These are phyloP conservation scores for Auricularia sp. DNA, from an alignment of 768 basidiomycete genomes.

Conservation along the genomic window DNA sequence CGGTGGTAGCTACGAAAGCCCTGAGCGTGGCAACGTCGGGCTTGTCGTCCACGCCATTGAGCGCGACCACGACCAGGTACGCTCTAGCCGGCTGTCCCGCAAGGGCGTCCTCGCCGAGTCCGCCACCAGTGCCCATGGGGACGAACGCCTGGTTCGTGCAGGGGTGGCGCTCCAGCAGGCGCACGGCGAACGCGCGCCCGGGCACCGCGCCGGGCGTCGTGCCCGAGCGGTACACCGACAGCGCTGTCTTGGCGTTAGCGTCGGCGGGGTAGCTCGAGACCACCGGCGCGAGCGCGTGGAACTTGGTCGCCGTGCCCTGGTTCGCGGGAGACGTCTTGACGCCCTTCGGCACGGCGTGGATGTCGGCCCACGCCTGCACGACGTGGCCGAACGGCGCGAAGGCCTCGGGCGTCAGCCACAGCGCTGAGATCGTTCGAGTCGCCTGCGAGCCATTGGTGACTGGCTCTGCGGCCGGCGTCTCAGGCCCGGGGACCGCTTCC, in stretches of 20 bases:
- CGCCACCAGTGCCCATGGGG: constrained; percentile 62
- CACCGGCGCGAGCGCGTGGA: constrained; percentile 79
- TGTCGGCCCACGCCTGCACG: constrained; percentile 74
- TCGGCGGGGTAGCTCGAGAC: constrained; percentile 53
- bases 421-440: constrained; percentile 36
- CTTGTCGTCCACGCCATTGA: constrained; percentile 63
- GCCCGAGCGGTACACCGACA: constrained; percentile 75
- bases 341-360: constrained; percentile 52
- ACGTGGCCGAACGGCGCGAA: constrained; percentile 88
- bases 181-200: constrained; percentile 46
- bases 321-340: constrained; percentile 75
- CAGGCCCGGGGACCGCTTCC: not conserved
- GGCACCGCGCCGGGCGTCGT: constrained; percentile 42
- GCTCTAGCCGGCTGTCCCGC: constrained; percentile 29
- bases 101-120: constrained; percentile 28
- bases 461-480: not conserved
- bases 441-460: not conserved
- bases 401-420: constrained; percentile 73
- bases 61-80: constrained; percentile 82
- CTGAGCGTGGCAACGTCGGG: constrained; percentile 68
- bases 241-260: constrained; percentile 47
- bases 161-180: constrained; percentile 79
- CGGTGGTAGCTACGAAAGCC: constrained; percentile 71
- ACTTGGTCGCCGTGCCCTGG: constrained; percentile 84
- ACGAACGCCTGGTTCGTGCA: constrained; percentile 89